phyloP scores from a whole-genome alignment of 2,329 filamentous ascomycete species.

The Alternaria arborescens region DNA sequence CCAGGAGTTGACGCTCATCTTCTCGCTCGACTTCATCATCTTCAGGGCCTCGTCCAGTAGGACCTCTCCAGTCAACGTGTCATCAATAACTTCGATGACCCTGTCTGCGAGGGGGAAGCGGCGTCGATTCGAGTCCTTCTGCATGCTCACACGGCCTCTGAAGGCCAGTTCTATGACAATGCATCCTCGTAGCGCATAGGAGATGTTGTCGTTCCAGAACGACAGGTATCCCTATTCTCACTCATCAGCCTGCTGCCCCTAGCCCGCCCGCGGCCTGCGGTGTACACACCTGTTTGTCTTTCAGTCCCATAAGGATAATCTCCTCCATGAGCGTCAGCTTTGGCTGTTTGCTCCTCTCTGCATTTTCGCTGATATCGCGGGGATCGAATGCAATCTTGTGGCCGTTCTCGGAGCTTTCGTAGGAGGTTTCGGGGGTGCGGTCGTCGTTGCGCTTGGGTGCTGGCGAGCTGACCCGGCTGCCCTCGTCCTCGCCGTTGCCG shows the following conservation, averaged over 20 bases:
- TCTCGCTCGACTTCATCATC: constrained; percentile 99
- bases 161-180: constrained; percentile 98
- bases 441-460: constrained; percentile 69
- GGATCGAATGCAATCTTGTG: constrained; percentile 99
- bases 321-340: constrained; percentile 99
- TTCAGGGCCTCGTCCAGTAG: constrained; percentile 97
- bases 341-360: constrained; percentile 95
- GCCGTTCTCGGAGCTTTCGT: constrained; percentile 89
- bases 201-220: constrained; percentile 99
- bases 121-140: constrained; percentile 91
- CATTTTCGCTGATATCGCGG: constrained; percentile 94
- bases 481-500: constrained; percentile 68
- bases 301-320: constrained; percentile 90
- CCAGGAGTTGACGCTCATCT: constrained; percentile 99
- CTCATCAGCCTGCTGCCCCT: constrained; percentile 28
- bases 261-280: constrained; percentile 14
- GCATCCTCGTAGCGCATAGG: constrained; percentile 94
- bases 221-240: constrained; percentile 85
- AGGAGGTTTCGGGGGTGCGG: constrained; percentile 76
- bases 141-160: constrained; percentile 95
- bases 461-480: constrained; percentile 72
- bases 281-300: constrained; percentile 90
- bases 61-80: constrained; percentile 95
- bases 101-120: constrained; percentile 93
- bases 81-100: constrained; percentile 95